Base-by-base conservation (phyloP, 2,329 filamentous ascomycete genomes). In the Thielaviopsis ethacetica region DNA sequence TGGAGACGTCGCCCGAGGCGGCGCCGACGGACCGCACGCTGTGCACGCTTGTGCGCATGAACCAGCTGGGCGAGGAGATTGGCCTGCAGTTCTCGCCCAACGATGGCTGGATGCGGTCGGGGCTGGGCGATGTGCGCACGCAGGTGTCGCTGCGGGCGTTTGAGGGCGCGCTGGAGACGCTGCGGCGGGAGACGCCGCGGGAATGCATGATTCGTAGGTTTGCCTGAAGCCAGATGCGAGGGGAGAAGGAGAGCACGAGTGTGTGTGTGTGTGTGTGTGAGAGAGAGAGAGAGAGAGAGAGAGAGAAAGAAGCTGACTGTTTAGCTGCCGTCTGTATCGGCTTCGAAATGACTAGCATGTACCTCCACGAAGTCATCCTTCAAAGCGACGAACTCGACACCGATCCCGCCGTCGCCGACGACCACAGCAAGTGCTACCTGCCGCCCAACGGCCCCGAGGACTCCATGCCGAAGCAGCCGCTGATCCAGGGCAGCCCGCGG, bases 341-440 rank as follows among this genome's bases (percentile, higher is more conserved):
- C 62, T 82, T 87, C 63, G 74, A 83, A 63, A 77, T 85, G 1
- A 68, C 88, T 41, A 84, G 77, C 62, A 72, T 91, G 2, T 89
- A 86, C 67, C 83, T 90, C 73, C 84, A 91, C 67, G 87, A 91
- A 68, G 80, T 87, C 58, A 82, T 80, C 2, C 79, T 91, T 63
- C 83, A 88, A 63, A 74, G 79, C 9, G 81, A 85, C 59, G 74
- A 73, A 26, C 56, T 51, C 21, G 73, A 81, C 30, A 34, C 30
- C 10, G 30, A 34, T 34, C 6, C 30, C 30, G 30, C 7, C 30
- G 30, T 9, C 30, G 30, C 30, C 7, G 76, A 60, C 9, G 82
- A 86, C 57, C 53, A 59, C 41, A 21, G 41, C 41, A 49, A 62
- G 34, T 17, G 19, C 72, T 21, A 73, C 73, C 7, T 73, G 73